These are phyloP conservation scores for Musa balbisiana DNA, from an alignment of 202 grass and related monocot genomes.

Conservation along the genomic window DNA sequence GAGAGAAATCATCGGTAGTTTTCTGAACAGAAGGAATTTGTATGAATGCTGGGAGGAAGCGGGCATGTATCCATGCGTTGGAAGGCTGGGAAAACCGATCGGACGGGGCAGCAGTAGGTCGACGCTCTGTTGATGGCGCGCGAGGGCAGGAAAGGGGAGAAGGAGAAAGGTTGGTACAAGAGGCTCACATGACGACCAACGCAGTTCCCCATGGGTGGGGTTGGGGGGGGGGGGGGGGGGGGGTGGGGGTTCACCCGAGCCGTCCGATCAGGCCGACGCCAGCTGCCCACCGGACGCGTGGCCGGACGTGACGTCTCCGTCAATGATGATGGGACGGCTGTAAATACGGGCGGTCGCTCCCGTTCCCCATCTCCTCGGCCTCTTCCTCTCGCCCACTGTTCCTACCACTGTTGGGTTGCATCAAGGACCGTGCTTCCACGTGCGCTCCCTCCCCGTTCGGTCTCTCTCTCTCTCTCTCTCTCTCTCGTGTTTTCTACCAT, in stretches of 20 bases:
- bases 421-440: constrained; percentile 6
- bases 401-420: background rate
- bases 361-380: background rate
- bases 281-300: background rate
- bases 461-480: background rate
- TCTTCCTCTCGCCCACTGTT: background rate
- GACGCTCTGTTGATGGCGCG: too few relatives aligned
- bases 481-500: background rate
- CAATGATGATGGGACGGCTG: constrained; percentile 4
- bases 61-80: too few relatives aligned
- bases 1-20: too few relatives aligned
- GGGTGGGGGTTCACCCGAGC: too few relatives aligned
- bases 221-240: too few relatives aligned
- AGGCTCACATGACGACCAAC: background rate
- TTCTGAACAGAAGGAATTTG: too few relatives aligned
- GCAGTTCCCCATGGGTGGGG: background rate
- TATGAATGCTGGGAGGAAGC: too few relatives aligned
- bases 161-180: background rate
- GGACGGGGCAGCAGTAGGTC: too few relatives aligned
- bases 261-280: background rate
- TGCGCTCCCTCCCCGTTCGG: constrained; percentile 1
- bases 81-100: too few relatives aligned
- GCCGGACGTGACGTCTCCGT: background rate
- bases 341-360: constrained; percentile 25
- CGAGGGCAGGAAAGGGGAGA: background rate